Evolutionary conservation across 352 stramenopile genomes (phyloP).

Genomic region (Globisporangium solare): DNA sequence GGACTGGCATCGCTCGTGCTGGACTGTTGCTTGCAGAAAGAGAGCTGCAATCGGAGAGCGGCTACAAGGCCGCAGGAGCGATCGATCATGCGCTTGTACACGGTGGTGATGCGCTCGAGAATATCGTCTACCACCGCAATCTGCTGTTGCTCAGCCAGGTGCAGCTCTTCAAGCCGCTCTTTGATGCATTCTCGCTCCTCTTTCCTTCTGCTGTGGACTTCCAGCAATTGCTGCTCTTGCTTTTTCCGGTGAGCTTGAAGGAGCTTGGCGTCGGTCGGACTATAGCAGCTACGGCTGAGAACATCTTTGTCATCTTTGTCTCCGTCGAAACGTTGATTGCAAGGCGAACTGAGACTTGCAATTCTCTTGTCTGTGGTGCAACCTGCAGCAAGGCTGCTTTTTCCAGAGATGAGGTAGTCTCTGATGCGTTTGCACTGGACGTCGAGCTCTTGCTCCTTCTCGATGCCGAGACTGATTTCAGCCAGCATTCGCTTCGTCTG

Average conservation of each 20-base stretch:
- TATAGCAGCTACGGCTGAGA: background rate
- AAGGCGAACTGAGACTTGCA: background rate
- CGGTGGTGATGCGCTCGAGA: slow-evolving; percentile 15
- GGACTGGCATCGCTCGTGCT: background rate
- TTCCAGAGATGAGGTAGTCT: background rate
- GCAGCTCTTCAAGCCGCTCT: slow-evolving; percentile 34
- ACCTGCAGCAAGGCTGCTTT: background rate
- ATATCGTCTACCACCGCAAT: slow-evolving; percentile 18
- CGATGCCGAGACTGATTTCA: slow-evolving; percentile 37
- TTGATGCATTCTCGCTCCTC: slow-evolving; percentile 22
- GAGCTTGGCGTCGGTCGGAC: slow-evolving; percentile 2
- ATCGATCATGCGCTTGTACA: slow-evolving; percentile 21
- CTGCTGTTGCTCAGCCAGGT: slow-evolving; percentile 30
- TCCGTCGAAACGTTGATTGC: background rate
- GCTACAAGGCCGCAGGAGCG: slow-evolving; percentile 10
- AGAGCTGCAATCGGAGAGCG: slow-evolving; percentile 17
- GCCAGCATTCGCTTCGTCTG: slow-evolving; percentile 35
- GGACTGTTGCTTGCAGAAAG: background rate
- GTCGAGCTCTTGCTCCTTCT: slow-evolving; percentile 36
- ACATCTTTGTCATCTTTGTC: background rate
- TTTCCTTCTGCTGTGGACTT: slow-evolving; percentile 20
- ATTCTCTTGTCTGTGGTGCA: background rate
- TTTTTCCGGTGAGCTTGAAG: background rate
- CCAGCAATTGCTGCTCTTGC: background rate
- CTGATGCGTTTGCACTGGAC: slow-evolving; percentile 3